Evolutionary conservation across 176 grass and related monocot species (phyloP).

Genomic region (Raddia guianensis): DNA sequence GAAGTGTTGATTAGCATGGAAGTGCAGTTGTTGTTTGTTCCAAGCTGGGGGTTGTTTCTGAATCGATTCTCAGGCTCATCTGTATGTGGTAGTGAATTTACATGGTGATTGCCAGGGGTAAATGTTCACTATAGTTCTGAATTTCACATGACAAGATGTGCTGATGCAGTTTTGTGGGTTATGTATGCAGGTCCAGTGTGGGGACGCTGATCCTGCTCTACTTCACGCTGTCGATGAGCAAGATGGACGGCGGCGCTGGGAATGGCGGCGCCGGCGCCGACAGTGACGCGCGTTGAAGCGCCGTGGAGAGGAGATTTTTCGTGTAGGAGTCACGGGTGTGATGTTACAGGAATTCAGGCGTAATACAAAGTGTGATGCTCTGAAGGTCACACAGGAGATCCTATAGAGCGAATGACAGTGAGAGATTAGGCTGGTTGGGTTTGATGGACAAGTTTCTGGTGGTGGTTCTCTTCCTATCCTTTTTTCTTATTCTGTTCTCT

Average conservation of each 20-base stretch:
- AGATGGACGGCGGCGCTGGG: constrained; percentile 27
- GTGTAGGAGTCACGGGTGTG: neutral
- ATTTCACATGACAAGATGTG: neutral
- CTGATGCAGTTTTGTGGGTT: neutral
- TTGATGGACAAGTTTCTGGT: constrained; percentile 41
- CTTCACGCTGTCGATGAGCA: constrained; percentile 81
- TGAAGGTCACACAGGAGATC: neutral
- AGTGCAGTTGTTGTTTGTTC: neutral
- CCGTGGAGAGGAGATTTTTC: neutral
- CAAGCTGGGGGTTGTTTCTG: neutral
- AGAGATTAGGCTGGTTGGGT: constrained; percentile 27
- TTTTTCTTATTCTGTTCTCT: neutral
- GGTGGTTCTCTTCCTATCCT: constrained; percentile 5
- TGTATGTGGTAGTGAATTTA: neutral
- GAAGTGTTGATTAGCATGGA: neutral
- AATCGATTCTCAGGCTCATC: neutral
- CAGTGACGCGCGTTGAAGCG: constrained; percentile 47
- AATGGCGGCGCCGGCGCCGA: neutral
- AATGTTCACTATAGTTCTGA: neutral
- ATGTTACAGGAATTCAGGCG: constrained; percentile 15
- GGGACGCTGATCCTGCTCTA: constrained; percentile 85
- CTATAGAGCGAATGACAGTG: neutral
- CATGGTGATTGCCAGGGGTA: neutral
- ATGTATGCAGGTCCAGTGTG: constrained; percentile 81
- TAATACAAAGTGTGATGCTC: neutral